A percentile compares a stretch with the other conserved stretches of the same genome.
Conservation (phyloP, 768 basidiomycete genomes). For the Suillus ampliporus region DNA sequence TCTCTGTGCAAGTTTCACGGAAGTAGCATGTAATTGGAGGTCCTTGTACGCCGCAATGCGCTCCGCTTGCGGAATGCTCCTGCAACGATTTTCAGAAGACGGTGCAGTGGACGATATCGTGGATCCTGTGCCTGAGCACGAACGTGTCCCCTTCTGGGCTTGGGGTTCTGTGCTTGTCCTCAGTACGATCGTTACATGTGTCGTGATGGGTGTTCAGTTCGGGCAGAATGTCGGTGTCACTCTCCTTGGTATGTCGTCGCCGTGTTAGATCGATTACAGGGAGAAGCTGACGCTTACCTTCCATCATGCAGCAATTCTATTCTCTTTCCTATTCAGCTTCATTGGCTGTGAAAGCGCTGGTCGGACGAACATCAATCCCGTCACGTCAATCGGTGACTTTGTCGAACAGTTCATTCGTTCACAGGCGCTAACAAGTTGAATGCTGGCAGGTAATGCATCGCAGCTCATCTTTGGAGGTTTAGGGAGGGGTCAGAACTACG, state of each 20-base stretch:
- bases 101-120: slow-evolving; percentile 45
- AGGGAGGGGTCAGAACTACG: slow-evolving; percentile 46
- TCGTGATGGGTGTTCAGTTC: slow-evolving; percentile 59
- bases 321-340: slow-evolving; percentile 69
- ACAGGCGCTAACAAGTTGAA: not conserved
- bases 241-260: slow-evolving; percentile 9
- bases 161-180: slow-evolving; percentile 54
- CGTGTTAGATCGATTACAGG: not conserved
- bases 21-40: slow-evolving; percentile 18
- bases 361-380: slow-evolving; percentile 64
- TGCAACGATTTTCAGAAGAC: slow-evolving; percentile 7
- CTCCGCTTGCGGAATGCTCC: slow-evolving; percentile 4
- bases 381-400: slow-evolving; percentile 49
- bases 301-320: slow-evolving; percentile 45
- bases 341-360: slow-evolving; percentile 65
- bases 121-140: slow-evolving; percentile 55
- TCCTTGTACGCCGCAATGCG: slow-evolving; percentile 9
- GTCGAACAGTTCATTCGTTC: not conserved
- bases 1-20: slow-evolving; percentile 46
- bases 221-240: slow-evolving; percentile 50
- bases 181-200: slow-evolving; percentile 54
- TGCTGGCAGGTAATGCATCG: slow-evolving; percentile 42
- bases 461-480: slow-evolving; percentile 70
- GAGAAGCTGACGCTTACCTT: not conserved
- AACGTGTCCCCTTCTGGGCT: slow-evolving; percentile 60